These are phyloP conservation scores for Rhynchospora tenuis DNA, from an alignment of 176 grass and related monocot species.

Conservation along the genomic window DNA sequence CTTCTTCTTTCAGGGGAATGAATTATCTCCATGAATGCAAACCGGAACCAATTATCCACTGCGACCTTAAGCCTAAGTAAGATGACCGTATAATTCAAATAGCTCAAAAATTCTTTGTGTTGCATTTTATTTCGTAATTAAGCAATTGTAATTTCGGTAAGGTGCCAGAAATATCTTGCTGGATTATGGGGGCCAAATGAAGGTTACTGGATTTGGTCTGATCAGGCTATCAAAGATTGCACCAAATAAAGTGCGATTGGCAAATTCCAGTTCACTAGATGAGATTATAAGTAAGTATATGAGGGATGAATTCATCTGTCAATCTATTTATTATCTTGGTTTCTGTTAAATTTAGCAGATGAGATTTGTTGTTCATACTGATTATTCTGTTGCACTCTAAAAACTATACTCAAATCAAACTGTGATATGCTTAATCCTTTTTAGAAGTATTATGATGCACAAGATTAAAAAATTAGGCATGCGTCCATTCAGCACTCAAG, in stretches of 20 bases:
- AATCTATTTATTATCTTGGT: background rate
- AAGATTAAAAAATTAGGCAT: background rate
- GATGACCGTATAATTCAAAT: slow-evolving; percentile 52
- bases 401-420: slow-evolving; percentile 1
- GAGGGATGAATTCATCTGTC: background rate
- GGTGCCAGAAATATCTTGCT: slow-evolving; percentile 99
- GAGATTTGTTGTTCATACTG: background rate
- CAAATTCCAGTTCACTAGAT: slow-evolving; percentile 33
- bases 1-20: slow-evolving; percentile 68
- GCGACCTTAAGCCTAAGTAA: slow-evolving; percentile 99
- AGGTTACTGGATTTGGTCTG: slow-evolving; percentile 74
- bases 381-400: background rate
- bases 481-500: background rate
- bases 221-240: slow-evolving; percentile 41
- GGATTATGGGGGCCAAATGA: slow-evolving; percentile 75
- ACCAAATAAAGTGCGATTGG: slow-evolving; percentile 50
- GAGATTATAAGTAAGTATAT: slow-evolving; percentile 63
- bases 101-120: background rate
- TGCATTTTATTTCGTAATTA: slow-evolving; percentile 10
- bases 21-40: slow-evolving; percentile 96
- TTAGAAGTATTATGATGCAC: background rate
- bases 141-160: slow-evolving; percentile 66
- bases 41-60: slow-evolving; percentile 94
- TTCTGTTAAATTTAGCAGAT: background rate
- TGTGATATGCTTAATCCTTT: background rate